Base-by-base conservation (phyloP, 495 filamentous ascomycete genomes). In the Penicillium lividum region DNA sequence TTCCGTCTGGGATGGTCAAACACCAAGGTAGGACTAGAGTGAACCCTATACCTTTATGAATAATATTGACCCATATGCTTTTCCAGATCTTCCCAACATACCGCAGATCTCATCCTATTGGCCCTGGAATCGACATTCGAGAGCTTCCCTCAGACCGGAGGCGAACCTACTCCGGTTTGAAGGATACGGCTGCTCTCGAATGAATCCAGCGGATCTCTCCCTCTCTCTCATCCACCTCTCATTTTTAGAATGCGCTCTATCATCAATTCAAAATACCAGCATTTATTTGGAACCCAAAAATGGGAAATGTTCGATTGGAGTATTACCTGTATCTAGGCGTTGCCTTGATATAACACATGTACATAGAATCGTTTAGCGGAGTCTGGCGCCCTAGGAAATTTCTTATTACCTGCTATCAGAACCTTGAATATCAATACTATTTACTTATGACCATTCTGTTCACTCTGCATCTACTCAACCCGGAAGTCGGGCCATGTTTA, bases 1-100 rank as follows among this genome's bases (percentile, higher is more conserved):
- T 98, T 93, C 68, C 80, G 92, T 62, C 78, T 96, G 54, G 94
- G 94, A 46, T 98, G 94, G 94, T 86, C 89, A 42, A 86, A 87
- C 50, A 97, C 94, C 61, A 93, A 92, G 85, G 94, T 97, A 83
- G 50, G 82, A 3, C 22, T 3, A 29, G 4, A 49, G 28, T 30
- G 0, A 7, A 9, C 28, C 46, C 28, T 3, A 13, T 18, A 11
- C 27, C 18, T 38, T 36, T 3, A 5, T 30, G 15, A 11, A 30
- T 4, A 33, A 16, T 47, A 31, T 27, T 50, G n/a, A 59, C 53
- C 40, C 7, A 0, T 13, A 9, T 34, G n/a, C 7, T 29, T 11
- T 49, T 55, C 11, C 61, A 90, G 88, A 77, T 91, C 47, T 90
- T 91, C 67, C 88, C 88, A 9, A 74, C 68, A 36, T 76, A 84